Base-by-base conservation (phyloP, 169 alveolate genomes). In the Plasmodium fragile region DNA sequence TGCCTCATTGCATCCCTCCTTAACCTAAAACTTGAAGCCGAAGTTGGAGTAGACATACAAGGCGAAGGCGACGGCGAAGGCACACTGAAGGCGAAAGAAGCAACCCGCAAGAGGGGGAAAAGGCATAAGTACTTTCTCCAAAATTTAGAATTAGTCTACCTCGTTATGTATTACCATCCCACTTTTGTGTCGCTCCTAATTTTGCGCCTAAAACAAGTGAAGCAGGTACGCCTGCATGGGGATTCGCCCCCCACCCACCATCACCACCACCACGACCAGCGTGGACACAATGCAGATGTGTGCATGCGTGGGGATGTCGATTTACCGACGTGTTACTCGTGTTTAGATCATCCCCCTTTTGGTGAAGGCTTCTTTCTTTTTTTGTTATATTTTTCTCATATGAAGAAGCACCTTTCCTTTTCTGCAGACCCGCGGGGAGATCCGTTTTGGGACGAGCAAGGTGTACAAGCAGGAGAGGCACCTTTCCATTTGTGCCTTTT, bases 91-190 rank as follows among this genome's bases (percentile, higher is more conserved):
- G 59, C 4, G 22, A 16, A 59, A 11, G 94, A 89, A 77, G 34
- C 5, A 78, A 89, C n/a, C 49, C 34, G 36, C 13, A 89, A 41
- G 25, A 78, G 41, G 34, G 70, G 49, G 36, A 89, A 53, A 79
- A 89, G 73, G 53, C 70, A 78, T 11, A 89, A 89, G 71, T 89
- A 55, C 52, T 89, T 78, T 78, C 81, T 55, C 34, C 73, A 72
- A 77, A 79, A 39, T 22, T 52, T 89, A 43, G 72, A 41, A 28
- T 18, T 89, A 65, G 52, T 39, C 36, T 89, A 89, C 71, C 81
- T 89, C 43, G 45, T 89, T 30, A 78, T 89, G 89, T 89, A 89
- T 36, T 89, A 89, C 30, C 87, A 89, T 72, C 94, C 94, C 52
- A 77, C 65, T 59, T 89, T 89, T 78, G 72, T 89, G 41, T 89